Evolutionary conservation across 2,329 filamentous ascomycete genomes (phyloP), one percentile per base, ranked within the genome.

Genomic region (Polytolypa hystricis): DNA sequence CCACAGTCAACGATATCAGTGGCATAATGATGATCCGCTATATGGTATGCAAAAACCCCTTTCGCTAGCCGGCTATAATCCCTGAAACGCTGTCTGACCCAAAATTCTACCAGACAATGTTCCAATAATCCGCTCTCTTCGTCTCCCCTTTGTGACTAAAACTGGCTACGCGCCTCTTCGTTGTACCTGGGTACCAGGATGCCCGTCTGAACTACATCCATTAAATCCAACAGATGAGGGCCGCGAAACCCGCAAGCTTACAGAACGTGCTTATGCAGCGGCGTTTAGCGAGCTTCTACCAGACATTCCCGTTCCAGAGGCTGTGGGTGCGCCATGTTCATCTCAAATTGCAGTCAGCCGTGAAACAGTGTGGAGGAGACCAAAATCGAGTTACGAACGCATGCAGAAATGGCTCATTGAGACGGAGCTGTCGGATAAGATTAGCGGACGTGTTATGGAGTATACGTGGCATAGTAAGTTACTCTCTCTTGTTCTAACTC

Each of bases 401-500:
- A 69, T 62, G 42, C 57, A 66, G 11, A 52, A 61, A 3, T 74
- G 70, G 70, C 47, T 74, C 10, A 30, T 63, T 10, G 48, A 65
- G 3, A 73, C 70, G 0, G 46, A 57, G 0, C 43, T 73, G 30
- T 48, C 50, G 1, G 70, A 74, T 52, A 60, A 59, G 26, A 54
- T 71, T 20, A 69, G 65, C 39, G 71, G 71, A 3, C 53, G 70
- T 14, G 63, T 74, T 6, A 61, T 74, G 56, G 71, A 75, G 46
- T 74, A 74, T 51, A 67, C 66, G n/a, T 75, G 71, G 71, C 71
- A 74, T 43, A 72, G 77, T 42, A 72, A 77, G 8, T 77, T 77
- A 46, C 11, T 25, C 7, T 25, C 21, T 14, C 5, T 17, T 6
- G 4, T 14, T 19, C 5, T 21, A 31, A 34, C 10, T 25, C 7